Conservation (phyloP, 1,139 yeast genomes). For the Yamadazyma triangularis region DNA sequence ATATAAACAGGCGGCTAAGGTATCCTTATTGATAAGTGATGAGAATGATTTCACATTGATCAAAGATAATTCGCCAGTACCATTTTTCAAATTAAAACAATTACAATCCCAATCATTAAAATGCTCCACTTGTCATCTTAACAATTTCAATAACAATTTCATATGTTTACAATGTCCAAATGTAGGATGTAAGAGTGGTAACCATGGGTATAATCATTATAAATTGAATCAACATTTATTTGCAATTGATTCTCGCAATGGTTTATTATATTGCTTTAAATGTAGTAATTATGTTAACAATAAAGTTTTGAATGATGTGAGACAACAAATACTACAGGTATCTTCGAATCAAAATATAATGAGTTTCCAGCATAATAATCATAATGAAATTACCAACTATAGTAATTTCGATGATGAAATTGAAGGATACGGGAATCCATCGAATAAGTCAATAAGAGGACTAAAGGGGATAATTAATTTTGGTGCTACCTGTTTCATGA, state of each 20-base stretch:
- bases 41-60: constrained; percentile 20
- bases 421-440: constrained; percentile 40
- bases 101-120: constrained; percentile 41
- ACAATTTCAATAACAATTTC: constrained; percentile 50
- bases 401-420: constrained; percentile 3
- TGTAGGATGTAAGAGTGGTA: constrained; percentile 58
- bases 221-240: constrained; percentile 63
- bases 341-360: constrained; percentile 5
- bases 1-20: constrained; percentile 55
- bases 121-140: constrained; percentile 48
- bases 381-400: constrained; percentile 18
- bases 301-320: constrained; percentile 47
- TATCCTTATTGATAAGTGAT: constrained; percentile 29
- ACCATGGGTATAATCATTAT: constrained; percentile 63
- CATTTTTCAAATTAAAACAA: constrained; percentile 26
- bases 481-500: constrained; percentile 97
- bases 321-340: constrained; percentile 26
- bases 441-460: constrained; percentile 63
- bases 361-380: constrained; percentile 7
- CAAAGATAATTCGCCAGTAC: constrained; percentile 29
- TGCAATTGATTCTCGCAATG: constrained; percentile 60
- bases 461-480: constrained; percentile 83
- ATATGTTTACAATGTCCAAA: constrained; percentile 79
- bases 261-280: constrained; percentile 68
- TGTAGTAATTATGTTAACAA: constrained; percentile 73